Percentiles rank a stretch among this genome's conserved stretches.
Conservation (phyloP, 192 early-diverging fungal genomes). For the Coemansia sp. region DNA sequence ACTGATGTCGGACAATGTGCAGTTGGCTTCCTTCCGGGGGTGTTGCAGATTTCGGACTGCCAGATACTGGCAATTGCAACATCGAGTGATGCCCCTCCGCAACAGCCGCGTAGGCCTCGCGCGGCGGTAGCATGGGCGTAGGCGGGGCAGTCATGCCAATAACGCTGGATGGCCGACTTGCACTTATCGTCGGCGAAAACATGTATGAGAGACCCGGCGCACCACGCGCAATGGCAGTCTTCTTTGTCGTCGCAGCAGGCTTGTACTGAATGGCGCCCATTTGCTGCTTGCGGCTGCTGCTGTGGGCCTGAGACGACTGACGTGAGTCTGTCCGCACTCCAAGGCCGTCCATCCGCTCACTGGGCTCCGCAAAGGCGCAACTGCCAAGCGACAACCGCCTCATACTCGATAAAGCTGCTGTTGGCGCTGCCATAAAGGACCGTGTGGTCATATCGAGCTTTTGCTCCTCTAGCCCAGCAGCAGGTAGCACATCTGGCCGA, state of each 20-base stretch:
- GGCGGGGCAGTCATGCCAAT: conserved; percentile 26
- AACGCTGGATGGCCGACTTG: conserved; percentile 51
- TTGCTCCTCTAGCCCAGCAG: neutral
- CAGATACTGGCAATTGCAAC: neutral
- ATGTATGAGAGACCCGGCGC: conserved; percentile 56
- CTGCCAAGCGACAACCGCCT: conserved; percentile 21
- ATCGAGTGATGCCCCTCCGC: neutral
- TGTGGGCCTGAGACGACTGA: conserved; percentile 28
- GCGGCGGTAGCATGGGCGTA: neutral
- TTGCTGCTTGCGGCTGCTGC: conserved; percentile 14
- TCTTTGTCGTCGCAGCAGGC: conserved; percentile 29
- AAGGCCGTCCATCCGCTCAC: conserved; percentile 23
- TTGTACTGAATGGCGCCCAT: conserved; percentile 51
- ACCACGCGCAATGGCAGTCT: conserved; percentile 42
- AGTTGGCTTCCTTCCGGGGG: conserved; percentile 1
- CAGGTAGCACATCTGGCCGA: neutral
- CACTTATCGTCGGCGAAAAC: conserved; percentile 45
- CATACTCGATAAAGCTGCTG: neutral
- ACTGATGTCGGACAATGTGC: neutral
- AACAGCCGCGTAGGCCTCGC: neutral
- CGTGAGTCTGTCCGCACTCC: conserved; percentile 21
- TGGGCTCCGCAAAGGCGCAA: conserved; percentile 2
- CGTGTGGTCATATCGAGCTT: neutral
- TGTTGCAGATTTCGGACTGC: neutral
- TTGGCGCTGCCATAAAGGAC: neutral